Conservation (phyloP, 495 filamentous ascomycete species). For the Penicillium mononematosum region DNA sequence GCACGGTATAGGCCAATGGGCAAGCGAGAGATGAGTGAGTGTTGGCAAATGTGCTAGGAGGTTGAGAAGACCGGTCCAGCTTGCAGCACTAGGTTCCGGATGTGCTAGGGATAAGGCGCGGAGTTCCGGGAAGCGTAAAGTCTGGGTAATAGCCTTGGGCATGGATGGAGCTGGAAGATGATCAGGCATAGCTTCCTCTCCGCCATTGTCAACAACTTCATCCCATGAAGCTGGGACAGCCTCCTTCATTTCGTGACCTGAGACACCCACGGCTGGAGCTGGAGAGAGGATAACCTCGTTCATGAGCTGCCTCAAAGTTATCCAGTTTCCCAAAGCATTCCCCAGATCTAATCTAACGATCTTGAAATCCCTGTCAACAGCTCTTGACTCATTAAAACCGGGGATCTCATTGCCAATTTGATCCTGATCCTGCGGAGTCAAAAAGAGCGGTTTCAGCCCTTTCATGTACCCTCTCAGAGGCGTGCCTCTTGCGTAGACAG, state of each 20-base stretch:
- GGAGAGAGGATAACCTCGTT: conserved; percentile 47
- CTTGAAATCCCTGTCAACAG: conserved; percentile 42
- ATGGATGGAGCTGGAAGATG: conserved; percentile 23
- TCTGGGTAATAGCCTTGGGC: conserved; percentile 46
- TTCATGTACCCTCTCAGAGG: conserved; percentile 22
- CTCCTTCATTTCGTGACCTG: conserved; percentile 15
- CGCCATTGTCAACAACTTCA: conserved; percentile 22
- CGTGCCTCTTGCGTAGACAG: conserved; percentile 47
- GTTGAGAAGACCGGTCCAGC: conserved; percentile 66
- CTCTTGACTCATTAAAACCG: conserved; percentile 29
- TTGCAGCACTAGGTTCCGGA: conserved; percentile 41
- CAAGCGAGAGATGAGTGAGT: conserved; percentile 74
- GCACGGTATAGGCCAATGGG: conserved; percentile 74
- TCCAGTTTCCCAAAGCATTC: conserved; percentile 55
- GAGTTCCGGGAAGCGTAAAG: conserved; percentile 45
- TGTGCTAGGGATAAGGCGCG: conserved; percentile 54
- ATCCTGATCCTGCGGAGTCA: conserved; percentile 11
- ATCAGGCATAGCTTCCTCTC: conserved; percentile 30
- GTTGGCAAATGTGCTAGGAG: conserved; percentile 60
- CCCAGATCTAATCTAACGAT: conserved; percentile 64
- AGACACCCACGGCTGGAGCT: conserved; percentile 12
- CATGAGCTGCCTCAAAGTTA: conserved; percentile 59
- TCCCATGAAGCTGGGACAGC: conserved; percentile 41
- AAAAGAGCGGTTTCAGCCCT: conserved; percentile 35
- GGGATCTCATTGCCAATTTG: conserved; percentile 21